Evolutionary conservation across 495 filamentous ascomycete genomes (phyloP).

Genomic region (Hypoxylon fuscum): DNA sequence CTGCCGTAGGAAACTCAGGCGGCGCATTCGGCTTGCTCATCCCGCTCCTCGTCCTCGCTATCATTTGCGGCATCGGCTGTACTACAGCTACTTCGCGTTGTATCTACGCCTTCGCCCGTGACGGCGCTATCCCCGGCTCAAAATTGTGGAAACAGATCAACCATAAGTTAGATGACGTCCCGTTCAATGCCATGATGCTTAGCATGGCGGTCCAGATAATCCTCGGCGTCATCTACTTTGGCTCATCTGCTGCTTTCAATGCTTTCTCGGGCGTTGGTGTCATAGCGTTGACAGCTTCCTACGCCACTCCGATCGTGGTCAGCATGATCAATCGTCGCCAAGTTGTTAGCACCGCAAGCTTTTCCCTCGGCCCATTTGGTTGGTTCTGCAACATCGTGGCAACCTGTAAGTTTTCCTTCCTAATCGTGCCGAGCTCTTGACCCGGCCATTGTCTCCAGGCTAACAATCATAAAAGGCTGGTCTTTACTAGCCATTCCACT

Average conservation of each 20-base stretch:
- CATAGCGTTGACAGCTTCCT: constrained; percentile 66
- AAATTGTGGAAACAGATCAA: constrained; percentile 60
- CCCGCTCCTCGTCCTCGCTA: constrained; percentile 57
- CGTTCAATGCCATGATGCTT: constrained; percentile 62
- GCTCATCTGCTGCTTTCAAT: constrained; percentile 61
- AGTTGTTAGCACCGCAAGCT: constrained; percentile 63
- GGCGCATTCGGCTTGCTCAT: constrained; percentile 58
- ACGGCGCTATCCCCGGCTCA: constrained; percentile 66
- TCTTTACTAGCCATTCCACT: constrained; percentile 69
- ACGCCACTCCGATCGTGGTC: constrained; percentile 65
- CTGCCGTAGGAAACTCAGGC: constrained; percentile 54
- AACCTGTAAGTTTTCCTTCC: constrained; percentile 52
- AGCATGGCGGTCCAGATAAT: constrained; percentile 57
- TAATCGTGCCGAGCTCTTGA: neutral
- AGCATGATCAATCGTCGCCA: constrained; percentile 61
- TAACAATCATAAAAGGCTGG: constrained; percentile 59
- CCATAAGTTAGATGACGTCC: constrained; percentile 57
- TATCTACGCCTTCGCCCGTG: constrained; percentile 69
- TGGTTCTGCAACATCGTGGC: constrained; percentile 64
- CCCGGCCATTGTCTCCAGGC: constrained; percentile 19
- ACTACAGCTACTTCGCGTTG: constrained; percentile 67
- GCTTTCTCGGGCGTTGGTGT: constrained; percentile 72
- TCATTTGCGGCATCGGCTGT: constrained; percentile 71
- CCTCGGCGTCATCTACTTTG: constrained; percentile 63
- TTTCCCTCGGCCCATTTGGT: constrained; percentile 65